These are phyloP conservation scores for Amoebophrya sp. DNA, from an alignment of 169 alveolate genomes.

Conservation along the genomic window DNA sequence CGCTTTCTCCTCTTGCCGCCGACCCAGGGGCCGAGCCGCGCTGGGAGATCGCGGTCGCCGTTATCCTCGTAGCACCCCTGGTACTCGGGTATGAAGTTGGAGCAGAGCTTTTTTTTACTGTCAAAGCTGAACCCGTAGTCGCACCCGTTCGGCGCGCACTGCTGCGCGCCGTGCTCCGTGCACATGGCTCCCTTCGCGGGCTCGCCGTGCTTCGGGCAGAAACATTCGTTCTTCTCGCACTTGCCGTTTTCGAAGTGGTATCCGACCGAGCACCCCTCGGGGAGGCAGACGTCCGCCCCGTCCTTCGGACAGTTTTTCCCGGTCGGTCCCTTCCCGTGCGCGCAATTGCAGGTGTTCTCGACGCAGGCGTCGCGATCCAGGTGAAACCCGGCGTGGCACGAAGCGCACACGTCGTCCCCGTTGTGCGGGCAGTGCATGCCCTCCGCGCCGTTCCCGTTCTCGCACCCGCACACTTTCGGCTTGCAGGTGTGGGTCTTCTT, in stretches of 20 bases:
- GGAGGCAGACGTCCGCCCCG: not conserved
- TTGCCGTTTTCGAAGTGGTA: not conserved
- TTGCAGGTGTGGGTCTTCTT: not conserved
- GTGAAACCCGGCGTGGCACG: not conserved
- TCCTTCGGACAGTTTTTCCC: not conserved
- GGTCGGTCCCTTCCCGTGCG: not conserved
- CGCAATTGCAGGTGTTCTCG: not conserved
- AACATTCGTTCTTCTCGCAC: not conserved
- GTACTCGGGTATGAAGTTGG: not conserved
- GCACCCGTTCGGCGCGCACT: not conserved
- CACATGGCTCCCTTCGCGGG: not conserved
- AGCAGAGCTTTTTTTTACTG: not conserved
- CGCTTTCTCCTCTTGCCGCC: not conserved
- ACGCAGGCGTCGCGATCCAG: not conserved
- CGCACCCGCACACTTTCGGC: not conserved
- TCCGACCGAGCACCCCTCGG: not conserved
- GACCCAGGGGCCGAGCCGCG: not conserved
- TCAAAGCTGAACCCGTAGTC: not conserved
- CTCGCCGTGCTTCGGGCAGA: not conserved
- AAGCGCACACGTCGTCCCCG: not conserved
- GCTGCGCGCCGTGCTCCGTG: not conserved
- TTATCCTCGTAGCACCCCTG: conserved; percentile 4
- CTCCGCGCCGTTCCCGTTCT: not conserved
- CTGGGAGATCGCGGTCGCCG: conserved; percentile 5
- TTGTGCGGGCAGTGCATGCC: not conserved